Percentiles rank a stretch among this genome's conserved stretches.
These are phyloP conservation scores for Phalaenopsis aphrodite DNA, from an alignment of 106 monocot genomes.

Conservation along the genomic window DNA sequence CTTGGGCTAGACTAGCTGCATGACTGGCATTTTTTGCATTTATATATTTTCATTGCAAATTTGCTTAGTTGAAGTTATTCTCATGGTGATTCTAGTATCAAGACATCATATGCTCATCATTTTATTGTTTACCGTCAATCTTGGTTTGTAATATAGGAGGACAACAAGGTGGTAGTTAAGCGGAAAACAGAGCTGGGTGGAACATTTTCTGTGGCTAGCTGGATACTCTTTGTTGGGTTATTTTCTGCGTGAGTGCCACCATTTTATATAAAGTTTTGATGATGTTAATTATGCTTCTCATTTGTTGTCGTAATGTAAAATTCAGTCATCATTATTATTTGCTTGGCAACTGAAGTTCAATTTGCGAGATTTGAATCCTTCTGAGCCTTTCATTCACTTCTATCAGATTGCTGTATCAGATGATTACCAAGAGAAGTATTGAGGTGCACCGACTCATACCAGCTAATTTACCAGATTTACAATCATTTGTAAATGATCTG, in stretches of 20 bases:
- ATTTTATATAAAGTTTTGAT: background rate
- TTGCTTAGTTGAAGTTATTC: background rate
- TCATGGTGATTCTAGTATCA: background rate
- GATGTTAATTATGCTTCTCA: constrained; percentile 2
- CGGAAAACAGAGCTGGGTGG: constrained; percentile 96
- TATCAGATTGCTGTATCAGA: constrained; percentile 76
- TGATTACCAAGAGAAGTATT: constrained; percentile 57
- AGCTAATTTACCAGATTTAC: constrained; percentile 71
- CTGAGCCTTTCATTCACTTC: background rate
- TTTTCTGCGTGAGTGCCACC: constrained; percentile 69
- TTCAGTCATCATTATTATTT: background rate
- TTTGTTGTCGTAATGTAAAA: background rate
- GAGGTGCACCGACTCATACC: constrained; percentile 76
- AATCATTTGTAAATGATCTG: constrained; percentile 79
- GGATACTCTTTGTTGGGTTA: constrained; percentile 74
- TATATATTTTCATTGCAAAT: background rate
- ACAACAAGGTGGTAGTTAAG: constrained; percentile 53
- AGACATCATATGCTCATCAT: background rate
- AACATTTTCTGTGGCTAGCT: constrained; percentile 78
- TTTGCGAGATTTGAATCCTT: background rate
- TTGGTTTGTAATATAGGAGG: constrained; percentile 43
- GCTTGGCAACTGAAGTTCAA: background rate
- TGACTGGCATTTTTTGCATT: background rate
- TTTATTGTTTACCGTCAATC: background rate
- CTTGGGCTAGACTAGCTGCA: background rate